These are phyloP conservation scores for Echinosphaeria canescens DNA, from an alignment of 2,329 filamentous ascomycete genomes.

Conservation along the genomic window DNA sequence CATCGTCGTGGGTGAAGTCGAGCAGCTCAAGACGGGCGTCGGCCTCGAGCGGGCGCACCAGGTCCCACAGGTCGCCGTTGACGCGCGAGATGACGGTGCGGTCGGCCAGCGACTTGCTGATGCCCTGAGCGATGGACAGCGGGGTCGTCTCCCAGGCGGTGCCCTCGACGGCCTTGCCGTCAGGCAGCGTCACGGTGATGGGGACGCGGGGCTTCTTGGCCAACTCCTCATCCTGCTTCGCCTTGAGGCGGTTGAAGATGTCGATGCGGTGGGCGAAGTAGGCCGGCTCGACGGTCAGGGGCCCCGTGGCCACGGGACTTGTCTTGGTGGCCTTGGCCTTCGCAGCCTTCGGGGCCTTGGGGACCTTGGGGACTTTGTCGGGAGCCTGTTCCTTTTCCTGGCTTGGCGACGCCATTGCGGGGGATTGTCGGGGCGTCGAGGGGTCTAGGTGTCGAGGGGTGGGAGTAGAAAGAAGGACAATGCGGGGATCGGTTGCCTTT, in stretches of 20 bases:
- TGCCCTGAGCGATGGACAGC: slow-evolving; percentile 51
- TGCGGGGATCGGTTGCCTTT: too few relatives aligned
- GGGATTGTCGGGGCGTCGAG: too few relatives aligned
- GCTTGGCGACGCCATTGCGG: too few relatives aligned
- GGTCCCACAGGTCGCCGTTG: slow-evolving; percentile 77
- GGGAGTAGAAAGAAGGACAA: too few relatives aligned
- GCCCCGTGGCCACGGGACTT: too few relatives aligned
- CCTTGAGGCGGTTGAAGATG: slow-evolving; percentile 77
- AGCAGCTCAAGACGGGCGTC: slow-evolving; percentile 72
- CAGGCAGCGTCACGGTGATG: slow-evolving; percentile 52
- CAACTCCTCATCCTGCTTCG: slow-evolving; percentile 59
- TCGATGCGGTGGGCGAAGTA: slow-evolving; percentile 71
- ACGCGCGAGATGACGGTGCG: slow-evolving; percentile 73
- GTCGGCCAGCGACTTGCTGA: slow-evolving; percentile 69
- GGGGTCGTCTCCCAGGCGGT: slow-evolving; percentile 89
- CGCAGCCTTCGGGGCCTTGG: slow-evolving; percentile 1
- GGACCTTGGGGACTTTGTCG: too few relatives aligned
- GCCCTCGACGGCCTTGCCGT: slow-evolving; percentile 49
- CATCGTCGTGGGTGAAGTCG: slow-evolving; percentile 51
- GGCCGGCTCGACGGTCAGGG: slow-evolving; percentile 26
- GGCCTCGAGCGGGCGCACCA: slow-evolving; percentile 75
- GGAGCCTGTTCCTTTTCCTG: too few relatives aligned
- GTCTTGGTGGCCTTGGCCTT: too few relatives aligned
- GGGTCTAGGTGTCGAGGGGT: too few relatives aligned
- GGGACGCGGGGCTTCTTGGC: slow-evolving; percentile 47